Base-by-base conservation (phyloP, 2,329 filamentous ascomycete species). In the Bipolaris bicolor region DNA sequence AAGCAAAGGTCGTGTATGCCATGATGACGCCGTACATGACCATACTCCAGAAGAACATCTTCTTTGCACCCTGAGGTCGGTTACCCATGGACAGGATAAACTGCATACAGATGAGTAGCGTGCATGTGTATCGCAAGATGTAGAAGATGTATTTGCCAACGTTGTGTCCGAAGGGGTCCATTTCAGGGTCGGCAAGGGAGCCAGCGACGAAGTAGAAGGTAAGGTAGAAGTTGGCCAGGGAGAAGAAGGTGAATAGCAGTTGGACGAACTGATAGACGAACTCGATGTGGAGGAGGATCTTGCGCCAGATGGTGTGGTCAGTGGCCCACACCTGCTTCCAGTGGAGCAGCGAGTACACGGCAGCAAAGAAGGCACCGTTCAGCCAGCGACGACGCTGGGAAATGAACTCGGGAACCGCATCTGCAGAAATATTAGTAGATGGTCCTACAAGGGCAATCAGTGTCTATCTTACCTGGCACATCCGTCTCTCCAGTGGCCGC, bases 171-270 rank as follows among this genome's bases (percentile, higher is more conserved):
- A 99, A 99, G 0, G 96, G 96, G 76, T 99, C 95, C 64, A 96
- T 82, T 24, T 81, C 81, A 0, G 86, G 80, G 69, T 98, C 92
- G 0, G 90, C 85, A 15, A 99, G 84, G 39, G 93, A 96, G 41
- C 95, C 95, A 20, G 92, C 92, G 65, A 99, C 89, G 81, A 99
- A 99, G 84, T 93, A 99, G 80, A 99, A 99, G 56, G 93, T 96
- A 50, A 99, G 88, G 77, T 98, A 99, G 83, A 98, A 99, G 82
- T 99, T 99, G 77, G 94, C 93, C 66, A 99, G 87, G 10, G 94
- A 97, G 81, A 99, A 98, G 81, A 92, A 99, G 44, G 95, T 99
- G 81, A 99, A 99, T 60, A 96, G 77, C 13, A 99, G 86, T 72
- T 92, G 90, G 66, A 98, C 84, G 74, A 96, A 89, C 76, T 99